Base-by-base conservation (phyloP, 805 yeast genomes). In the Starmerella vaccinii region DNA sequence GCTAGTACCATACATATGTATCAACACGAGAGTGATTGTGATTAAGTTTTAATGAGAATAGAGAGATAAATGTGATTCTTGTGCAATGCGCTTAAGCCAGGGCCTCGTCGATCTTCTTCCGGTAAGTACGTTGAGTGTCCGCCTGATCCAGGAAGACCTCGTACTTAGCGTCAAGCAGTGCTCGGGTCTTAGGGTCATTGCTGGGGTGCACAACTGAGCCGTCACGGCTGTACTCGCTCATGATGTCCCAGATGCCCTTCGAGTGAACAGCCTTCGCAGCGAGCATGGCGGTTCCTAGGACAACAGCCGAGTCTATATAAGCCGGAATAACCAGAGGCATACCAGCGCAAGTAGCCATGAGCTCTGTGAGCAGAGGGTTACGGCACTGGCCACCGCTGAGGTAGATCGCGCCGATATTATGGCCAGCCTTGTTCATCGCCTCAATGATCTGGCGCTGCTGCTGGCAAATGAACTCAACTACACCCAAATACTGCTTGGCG, bases 311-410 rank as follows among this genome's bases (percentile, higher is more conserved):
- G 64, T 90, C 97, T 61, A 90, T 88, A 67, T 92, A 89, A 61
- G 90, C 76, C 45, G 98, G 98, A 56, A 90, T 86, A 45, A 92
- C 78, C 52, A 92, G 81, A 16, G 97, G 95, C 69, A 83, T 72
- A 4, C 94, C 94, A 0, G 96, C 87, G 63, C 95, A 84, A 61
- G 90, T 94, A 1, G 97, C 95, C 65, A 92, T 75, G 53, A 92
- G 69, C 69, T 94, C 76, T 81, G 92, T 88, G 54, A 92, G 74
- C 51, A 92, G 71, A 16, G 88, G 84, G 67, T 92, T 92, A 63
- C 97, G 78, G 67, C 96, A 89, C 67, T 92, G 98, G 30, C 98
- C 97, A 50, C 98, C 98, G 54, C 90, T 81, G 81, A 92, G 81
- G 69, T 82, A 92, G 54, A 92, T 80, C 21, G 86, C 76, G 18